Percentiles rank a stretch among this genome's conserved stretches.
These are phyloP conservation scores for Pyrenophora seminiperda DNA, from an alignment of 2,329 filamentous ascomycete genomes.

Conservation along the genomic window DNA sequence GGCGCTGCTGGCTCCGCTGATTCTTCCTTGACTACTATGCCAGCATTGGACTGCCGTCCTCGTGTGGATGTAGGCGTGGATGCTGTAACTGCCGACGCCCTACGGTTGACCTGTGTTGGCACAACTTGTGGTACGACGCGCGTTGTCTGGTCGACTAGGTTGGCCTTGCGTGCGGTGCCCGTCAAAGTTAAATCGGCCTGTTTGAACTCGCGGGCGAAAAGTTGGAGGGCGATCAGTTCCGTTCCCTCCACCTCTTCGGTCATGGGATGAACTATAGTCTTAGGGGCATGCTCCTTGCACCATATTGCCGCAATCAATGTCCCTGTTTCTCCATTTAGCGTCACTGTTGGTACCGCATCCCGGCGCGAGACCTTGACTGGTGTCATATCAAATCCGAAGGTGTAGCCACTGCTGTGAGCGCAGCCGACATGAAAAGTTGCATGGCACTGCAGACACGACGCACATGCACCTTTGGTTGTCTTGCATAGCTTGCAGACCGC, in stretches of 20 bases:
- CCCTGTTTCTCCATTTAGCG: conserved; percentile 78
- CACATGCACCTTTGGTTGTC: conserved; percentile 74
- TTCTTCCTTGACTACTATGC: conserved; percentile 46
- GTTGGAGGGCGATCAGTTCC: conserved; percentile 80
- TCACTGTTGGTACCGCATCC: conserved; percentile 79
- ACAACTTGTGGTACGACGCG: conserved; percentile 47
- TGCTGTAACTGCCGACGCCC: conserved; percentile 48
- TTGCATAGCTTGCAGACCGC: conserved; percentile 86
- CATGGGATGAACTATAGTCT: conserved; percentile 76
- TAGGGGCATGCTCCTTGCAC: conserved; percentile 83
- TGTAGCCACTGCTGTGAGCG: conserved; percentile 80
- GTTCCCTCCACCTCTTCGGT: conserved; percentile 73
- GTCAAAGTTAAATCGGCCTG: conserved; percentile 90
- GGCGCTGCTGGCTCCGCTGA: conserved; percentile 37
- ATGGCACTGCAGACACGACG: conserved; percentile 78
- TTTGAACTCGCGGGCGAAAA: conserved; percentile 89
- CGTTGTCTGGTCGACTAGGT: conserved; percentile 71
- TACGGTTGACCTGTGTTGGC: conserved; percentile 41
- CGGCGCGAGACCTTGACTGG: conserved; percentile 87
- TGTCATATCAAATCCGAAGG: conserved; percentile 86
- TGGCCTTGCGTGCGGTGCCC: conserved; percentile 91
- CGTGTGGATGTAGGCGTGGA: conserved; percentile 43
- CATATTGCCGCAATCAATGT: conserved; percentile 84
- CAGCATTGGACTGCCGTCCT: conserved; percentile 44
- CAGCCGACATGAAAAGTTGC: conserved; percentile 83